Evolutionary conservation across 2,329 filamentous ascomycete species (phyloP).

Genomic region (Phaeophleospora eucalypticola): DNA sequence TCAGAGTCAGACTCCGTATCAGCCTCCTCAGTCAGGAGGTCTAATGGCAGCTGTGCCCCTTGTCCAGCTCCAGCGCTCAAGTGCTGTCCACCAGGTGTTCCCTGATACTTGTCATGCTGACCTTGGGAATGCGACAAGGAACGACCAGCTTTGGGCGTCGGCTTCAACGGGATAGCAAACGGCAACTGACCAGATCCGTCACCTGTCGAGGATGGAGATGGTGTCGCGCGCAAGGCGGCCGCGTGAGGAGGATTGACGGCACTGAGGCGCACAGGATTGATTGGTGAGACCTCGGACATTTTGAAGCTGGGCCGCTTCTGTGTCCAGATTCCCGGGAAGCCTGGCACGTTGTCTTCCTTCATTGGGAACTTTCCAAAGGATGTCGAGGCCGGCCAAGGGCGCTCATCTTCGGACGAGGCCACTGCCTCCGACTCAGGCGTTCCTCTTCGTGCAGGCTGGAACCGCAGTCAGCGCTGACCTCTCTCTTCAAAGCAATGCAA

Average conservation of each 20-base stretch:
- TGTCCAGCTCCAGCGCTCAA: conserved; percentile 15
- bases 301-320: conserved; percentile 31
- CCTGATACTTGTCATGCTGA: conserved; percentile 25
- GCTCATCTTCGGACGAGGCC: conserved; percentile 91
- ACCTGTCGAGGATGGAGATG: conserved; percentile 33
- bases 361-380: conserved; percentile 43
- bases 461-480: conserved; percentile 10
- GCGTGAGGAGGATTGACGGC: conserved; percentile 22
- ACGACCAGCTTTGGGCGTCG: conserved; percentile 86
- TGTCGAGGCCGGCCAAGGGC: conserved; percentile 49
- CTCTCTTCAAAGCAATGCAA: conserved; percentile 1
- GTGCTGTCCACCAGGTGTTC: conserved; percentile 9
- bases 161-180: conserved; percentile 82
- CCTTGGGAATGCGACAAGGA: conserved; percentile 87
- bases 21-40: conserved; percentile 28
- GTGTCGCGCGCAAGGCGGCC: conserved; percentile 24
- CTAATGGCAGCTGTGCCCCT: conserved; percentile 25
- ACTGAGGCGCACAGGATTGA: conserved; percentile 53
- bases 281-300: too few relatives aligned
- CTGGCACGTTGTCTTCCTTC: conserved; percentile 35
- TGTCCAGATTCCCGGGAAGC: conserved; percentile 40
- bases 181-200: conserved; percentile 59
- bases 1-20: conserved; percentile 27
- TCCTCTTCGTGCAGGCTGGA: conserved; percentile 61
- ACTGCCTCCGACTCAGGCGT: conserved; percentile 93